Percentiles rank a stretch among this genome's conserved stretches.
phyloP scores from a whole-genome alignment of 805 yeast species.

The Maudiozyma turicensis region DNA sequence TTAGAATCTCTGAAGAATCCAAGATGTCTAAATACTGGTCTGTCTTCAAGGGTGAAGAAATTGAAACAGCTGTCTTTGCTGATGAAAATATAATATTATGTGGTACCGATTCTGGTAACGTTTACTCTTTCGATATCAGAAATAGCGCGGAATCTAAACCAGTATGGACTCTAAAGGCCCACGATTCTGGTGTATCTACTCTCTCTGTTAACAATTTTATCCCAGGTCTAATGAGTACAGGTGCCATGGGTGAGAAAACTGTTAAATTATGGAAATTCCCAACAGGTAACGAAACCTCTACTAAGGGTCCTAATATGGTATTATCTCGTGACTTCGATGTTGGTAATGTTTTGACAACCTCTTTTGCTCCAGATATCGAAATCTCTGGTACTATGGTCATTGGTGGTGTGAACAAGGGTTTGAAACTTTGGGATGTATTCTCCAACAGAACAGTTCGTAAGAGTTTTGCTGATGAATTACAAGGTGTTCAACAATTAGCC shows the following conservation, averaged over 20 bases:
- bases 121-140: constrained; percentile 83
- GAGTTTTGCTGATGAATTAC: constrained; percentile 52
- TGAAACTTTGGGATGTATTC: constrained; percentile 90
- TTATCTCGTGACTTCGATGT: constrained; percentile 86
- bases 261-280: constrained; percentile 84
- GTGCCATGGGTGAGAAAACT: constrained; percentile 83
- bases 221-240: constrained; percentile 69
- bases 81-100: constrained; percentile 55
- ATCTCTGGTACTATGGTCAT: constrained; percentile 74
- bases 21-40: constrained; percentile 56
- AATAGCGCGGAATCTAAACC: constrained; percentile 47
- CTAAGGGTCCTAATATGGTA: constrained; percentile 68
- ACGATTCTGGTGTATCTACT: constrained; percentile 85
- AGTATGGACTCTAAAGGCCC: constrained; percentile 94
- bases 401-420: constrained; percentile 78
- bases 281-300: constrained; percentile 25
- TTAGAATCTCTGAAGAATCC: constrained; percentile 56
- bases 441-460: constrained; percentile 70
- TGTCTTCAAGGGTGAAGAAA: constrained; percentile 63
- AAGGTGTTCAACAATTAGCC: constrained; percentile 44
- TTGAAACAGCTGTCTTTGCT: constrained; percentile 73
- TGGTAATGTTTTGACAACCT: constrained; percentile 77
- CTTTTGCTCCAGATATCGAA: constrained; percentile 82
- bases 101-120: constrained; percentile 85
- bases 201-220: constrained; percentile 58